Evolutionary conservation across 106 monocot genomes (phyloP), one percentile per base, ranked within the genome.

Genomic region (Platanthera zijinensis): DNA sequence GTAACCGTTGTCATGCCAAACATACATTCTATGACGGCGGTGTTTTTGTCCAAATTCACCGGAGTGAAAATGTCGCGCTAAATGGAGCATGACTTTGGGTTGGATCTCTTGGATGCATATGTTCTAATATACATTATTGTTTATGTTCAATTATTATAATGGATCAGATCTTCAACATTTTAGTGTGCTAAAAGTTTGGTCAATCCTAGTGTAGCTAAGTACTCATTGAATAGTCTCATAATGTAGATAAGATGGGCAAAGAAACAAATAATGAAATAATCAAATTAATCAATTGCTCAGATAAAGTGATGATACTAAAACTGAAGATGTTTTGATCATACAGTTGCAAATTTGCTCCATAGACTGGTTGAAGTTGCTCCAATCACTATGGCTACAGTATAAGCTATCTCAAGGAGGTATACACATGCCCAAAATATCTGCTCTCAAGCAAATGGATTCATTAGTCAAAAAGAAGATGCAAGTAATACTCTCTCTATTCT

Each of bases 371-470:
- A 99, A 78, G 85, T 85, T 72, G 83, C 82, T 62, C 99, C 99
- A 71, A 90, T 80, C 63, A 87, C 68, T 59, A 88, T 81, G 12
- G 94, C 88, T 52, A 83, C 88, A 82, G 51, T 66, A 54, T 99
- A 99, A 51, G 99, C 99, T 79, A 94, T 81, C 83, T 94, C 84
- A 77, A 99, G 88, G 22, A 99, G 90, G 86, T 66, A 94, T 17
- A 99, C 80, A 78, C 99, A 94, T 61, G 88, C 86, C 99, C 94
- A 99, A 76, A 99, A 99, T 12, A 99, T 92, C 99, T 99, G 84
- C 59, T 73, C 25, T 54, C 3, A 74, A 18, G 39, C 39, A 79
- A 75, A 18, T 8, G 12, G 22, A 30, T 62, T 2, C 3, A 4
- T 21, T 1, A 51, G 51, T 18, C n/a, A 51, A 18, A 21, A 51